Percentiles rank a stretch among this genome's conserved stretches.
These are phyloP conservation scores for Euphorbia peplus DNA, from an alignment of 345 rosid species.

Conservation along the genomic window DNA sequence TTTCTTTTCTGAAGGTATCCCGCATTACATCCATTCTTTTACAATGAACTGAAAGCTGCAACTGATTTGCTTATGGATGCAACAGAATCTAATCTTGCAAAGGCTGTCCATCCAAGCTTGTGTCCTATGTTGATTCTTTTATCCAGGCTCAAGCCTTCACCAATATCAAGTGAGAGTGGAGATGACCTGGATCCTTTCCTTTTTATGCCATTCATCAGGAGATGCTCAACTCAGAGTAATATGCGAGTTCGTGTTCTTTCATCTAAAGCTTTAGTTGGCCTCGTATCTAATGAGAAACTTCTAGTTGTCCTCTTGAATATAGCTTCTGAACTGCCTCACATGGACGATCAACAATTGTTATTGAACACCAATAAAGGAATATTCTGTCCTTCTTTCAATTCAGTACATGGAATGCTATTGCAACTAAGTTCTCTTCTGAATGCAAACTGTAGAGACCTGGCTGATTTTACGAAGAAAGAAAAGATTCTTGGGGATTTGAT, in stretches of 20 bases:
- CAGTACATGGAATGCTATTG: conserved; percentile 76
- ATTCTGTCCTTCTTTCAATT: conserved; percentile 48
- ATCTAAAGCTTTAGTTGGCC: conserved; percentile 82
- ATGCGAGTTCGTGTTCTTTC: conserved; percentile 86
- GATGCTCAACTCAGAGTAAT: conserved; percentile 87
- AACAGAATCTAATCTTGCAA: conserved; percentile 55
- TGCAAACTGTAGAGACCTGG: conserved; percentile 72
- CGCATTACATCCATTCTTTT: conserved; percentile 71
- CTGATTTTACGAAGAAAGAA: conserved; percentile 70
- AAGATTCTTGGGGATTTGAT: conserved; percentile 65
- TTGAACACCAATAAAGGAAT: conserved; percentile 24
- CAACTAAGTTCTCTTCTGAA: conserved; percentile 78
- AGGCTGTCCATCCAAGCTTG: conserved; percentile 87
- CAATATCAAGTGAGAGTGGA: conserved; percentile 80
- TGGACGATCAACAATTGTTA: conserved; percentile 11
- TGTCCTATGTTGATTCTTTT: conserved; percentile 90
- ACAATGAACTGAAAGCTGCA: conserved; percentile 69
- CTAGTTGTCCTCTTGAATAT: conserved; percentile 49
- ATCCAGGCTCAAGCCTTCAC: conserved; percentile 93
- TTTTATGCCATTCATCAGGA: conserved; percentile 88
- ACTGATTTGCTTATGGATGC: conserved; percentile 56
- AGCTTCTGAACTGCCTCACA: conserved; percentile 61
- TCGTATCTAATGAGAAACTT: conserved; percentile 91
- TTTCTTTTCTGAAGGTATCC: conserved; percentile 67
- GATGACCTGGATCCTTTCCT: conserved; percentile 89